These are phyloP conservation scores for Fomitopsis schrenkii DNA, from an alignment of 1,284 basidiomycete genomes.

Conservation along the genomic window DNA sequence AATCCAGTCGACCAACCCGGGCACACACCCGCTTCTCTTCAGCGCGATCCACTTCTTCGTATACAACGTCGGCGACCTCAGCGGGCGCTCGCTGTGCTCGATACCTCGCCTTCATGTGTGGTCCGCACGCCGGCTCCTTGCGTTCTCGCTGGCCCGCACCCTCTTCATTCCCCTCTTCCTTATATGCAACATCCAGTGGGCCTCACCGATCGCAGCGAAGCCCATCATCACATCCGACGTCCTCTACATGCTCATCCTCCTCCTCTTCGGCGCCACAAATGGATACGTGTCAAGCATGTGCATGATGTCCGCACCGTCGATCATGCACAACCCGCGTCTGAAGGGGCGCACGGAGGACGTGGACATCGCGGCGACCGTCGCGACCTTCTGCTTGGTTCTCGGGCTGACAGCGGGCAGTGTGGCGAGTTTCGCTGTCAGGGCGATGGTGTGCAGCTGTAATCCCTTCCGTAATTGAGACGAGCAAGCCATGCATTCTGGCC, in stretches of 20 bases:
- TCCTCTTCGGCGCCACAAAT: constrained; percentile 73
- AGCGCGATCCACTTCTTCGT: constrained; percentile 68
- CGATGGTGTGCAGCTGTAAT: constrained; percentile 64
- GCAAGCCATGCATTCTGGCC: background rate
- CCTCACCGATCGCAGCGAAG: constrained; percentile 24
- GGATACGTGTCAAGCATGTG: constrained; percentile 70
- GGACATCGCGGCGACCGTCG: constrained; percentile 78
- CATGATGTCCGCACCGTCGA: constrained; percentile 49
- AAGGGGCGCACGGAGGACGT: constrained; percentile 67
- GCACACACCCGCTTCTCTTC: constrained; percentile 62
- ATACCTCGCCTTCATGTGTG: constrained; percentile 64
- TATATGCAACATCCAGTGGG: constrained; percentile 72
- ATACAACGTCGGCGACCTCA: constrained; percentile 76
- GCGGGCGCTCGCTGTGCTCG: constrained; percentile 72
- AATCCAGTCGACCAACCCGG: constrained; percentile 59
- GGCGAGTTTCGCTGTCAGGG: constrained; percentile 74
- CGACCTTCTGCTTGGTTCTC: constrained; percentile 59
- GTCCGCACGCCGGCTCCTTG: constrained; percentile 57
- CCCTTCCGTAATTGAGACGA: constrained; percentile 42
- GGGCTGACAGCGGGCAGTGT: constrained; percentile 75
- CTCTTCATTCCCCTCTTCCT: constrained; percentile 83
- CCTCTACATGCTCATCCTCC: constrained; percentile 70
- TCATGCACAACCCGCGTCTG: constrained; percentile 67
- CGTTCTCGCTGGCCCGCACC: constrained; percentile 64
- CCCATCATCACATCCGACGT: constrained; percentile 70